A percentile compares a stretch with the other conserved stretches of the same genome.
phyloP scores from a whole-genome alignment of 345 rosid genomes.

The Conringia planisiliqua region DNA sequence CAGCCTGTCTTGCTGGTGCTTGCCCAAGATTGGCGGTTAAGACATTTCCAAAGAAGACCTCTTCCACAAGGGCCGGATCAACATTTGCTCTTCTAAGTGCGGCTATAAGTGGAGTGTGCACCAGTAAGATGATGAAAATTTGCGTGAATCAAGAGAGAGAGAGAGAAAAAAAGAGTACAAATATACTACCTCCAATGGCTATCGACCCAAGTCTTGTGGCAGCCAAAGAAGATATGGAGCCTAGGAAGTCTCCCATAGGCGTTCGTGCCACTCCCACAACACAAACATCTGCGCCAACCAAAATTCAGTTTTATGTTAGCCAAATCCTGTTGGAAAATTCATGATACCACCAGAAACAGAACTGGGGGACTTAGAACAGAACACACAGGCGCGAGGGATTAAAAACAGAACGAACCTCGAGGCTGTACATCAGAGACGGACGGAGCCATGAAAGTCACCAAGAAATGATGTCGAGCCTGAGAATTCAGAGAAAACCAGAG shows the following conservation, averaged over 20 bases:
- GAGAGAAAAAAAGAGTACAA: not conserved
- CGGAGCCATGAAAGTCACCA: constrained; percentile 42
- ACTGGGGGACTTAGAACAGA: not conserved
- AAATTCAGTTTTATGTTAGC: constrained; percentile 12
- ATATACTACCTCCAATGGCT: constrained; percentile 54
- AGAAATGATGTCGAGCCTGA: not conserved
- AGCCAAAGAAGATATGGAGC: constrained; percentile 71
- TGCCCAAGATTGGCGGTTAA: constrained; percentile 93
- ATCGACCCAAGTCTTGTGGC: constrained; percentile 86
- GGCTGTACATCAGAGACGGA: constrained; percentile 38
- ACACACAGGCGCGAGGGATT: not conserved
- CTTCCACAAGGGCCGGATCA: constrained; percentile 87
- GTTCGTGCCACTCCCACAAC: constrained; percentile 93
- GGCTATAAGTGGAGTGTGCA: constrained; percentile 37
- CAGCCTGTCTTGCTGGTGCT: constrained; percentile 99
- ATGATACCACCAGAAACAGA: constrained; percentile 16
- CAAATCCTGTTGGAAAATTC: not conserved
- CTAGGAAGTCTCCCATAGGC: constrained; percentile 85
- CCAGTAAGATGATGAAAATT: constrained; percentile 1
- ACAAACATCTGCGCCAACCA: constrained; percentile 67
- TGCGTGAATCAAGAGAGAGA: not conserved
- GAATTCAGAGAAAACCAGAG: not conserved
- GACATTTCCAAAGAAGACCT: constrained; percentile 93
- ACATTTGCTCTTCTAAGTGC: constrained; percentile 82
- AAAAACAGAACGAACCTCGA: constrained; percentile 40